phyloP scores from a whole-genome alignment of 371 early-diverging fungal genomes.

The Mortierella sp. region DNA sequence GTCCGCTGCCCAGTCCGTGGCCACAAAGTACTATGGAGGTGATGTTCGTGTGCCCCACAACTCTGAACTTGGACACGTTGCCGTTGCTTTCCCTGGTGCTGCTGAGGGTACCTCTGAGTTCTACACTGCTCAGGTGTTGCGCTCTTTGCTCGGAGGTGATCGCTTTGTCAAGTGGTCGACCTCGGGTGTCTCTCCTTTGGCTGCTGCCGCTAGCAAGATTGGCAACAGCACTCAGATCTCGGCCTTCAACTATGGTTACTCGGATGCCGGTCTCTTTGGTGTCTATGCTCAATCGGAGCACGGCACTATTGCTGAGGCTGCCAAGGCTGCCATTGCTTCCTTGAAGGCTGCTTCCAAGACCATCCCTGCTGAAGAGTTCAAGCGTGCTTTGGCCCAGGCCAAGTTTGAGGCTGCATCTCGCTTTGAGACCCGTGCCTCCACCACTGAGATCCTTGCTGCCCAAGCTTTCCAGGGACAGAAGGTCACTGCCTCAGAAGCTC shows the following conservation, averaged over 20 bases:
- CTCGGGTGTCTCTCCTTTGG: constrained; percentile 75
- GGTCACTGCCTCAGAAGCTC: constrained; percentile 60
- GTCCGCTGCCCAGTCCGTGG: constrained; percentile 56
- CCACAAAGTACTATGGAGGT: constrained; percentile 84
- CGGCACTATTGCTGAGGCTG: constrained; percentile 67
- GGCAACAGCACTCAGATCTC: constrained; percentile 65
- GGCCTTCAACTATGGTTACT: constrained; percentile 89
- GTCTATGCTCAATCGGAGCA: constrained; percentile 76
- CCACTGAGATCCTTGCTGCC: constrained; percentile 55
- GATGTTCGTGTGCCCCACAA: constrained; percentile 76
- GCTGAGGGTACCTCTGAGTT: constrained; percentile 74
- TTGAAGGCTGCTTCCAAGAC: constrained; percentile 72
- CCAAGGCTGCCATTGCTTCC: constrained; percentile 75
- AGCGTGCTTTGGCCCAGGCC: constrained; percentile 88
- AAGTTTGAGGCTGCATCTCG: constrained; percentile 79
- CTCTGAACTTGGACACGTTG: constrained; percentile 65
- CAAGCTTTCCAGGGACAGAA: constrained; percentile 59
- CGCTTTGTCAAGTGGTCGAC: constrained; percentile 79
- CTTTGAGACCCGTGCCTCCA: constrained; percentile 69
- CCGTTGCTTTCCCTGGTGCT: constrained; percentile 85
- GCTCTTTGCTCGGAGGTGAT: constrained; percentile 83
- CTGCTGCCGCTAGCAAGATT: constrained; percentile 71
- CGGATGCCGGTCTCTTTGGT: constrained; percentile 95
- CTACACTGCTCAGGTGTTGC: constrained; percentile 81
- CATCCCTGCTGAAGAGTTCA: constrained; percentile 72